A percentile compares a stretch with the other conserved stretches of the same genome.
Conservation (phyloP, 176 grass and related monocot species). For the Melocanna baccifera region DNA sequence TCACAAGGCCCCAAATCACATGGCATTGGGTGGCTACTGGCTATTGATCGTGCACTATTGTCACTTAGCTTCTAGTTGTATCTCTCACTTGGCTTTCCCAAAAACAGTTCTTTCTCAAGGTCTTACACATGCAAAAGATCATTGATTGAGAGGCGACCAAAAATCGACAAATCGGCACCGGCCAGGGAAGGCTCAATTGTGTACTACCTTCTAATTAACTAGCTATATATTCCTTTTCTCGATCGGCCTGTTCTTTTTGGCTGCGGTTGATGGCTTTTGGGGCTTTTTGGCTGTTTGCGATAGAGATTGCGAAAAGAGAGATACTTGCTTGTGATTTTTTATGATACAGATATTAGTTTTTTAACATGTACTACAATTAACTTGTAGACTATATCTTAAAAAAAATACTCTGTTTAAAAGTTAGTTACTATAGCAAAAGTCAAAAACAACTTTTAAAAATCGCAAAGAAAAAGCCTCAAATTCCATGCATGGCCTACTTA, state of each 20-base stretch:
- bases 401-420: too few species aligned
- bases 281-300: too few species aligned
- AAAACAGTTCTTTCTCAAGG: not conserved
- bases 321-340: too few species aligned
- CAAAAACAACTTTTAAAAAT: too few species aligned
- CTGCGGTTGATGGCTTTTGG: too few species aligned
- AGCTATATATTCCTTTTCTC: not conserved
- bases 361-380: too few species aligned
- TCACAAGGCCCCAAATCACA: not conserved
- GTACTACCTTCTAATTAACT: not conserved
- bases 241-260: too few species aligned
- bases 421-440: too few species aligned
- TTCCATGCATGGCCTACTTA: not conserved
- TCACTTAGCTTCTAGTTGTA: not conserved
- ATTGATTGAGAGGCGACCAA: not conserved
- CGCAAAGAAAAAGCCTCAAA: too few species aligned
- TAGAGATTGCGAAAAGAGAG: too few species aligned
- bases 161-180: not conserved
- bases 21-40: not conserved
- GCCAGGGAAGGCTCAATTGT: not conserved
- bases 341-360: too few species aligned
- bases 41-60: not conserved
- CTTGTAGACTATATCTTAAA: too few species aligned
- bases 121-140: not conserved
- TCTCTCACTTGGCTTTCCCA: not conserved